phyloP scores from a whole-genome alignment of 2,329 filamentous ascomycete genomes.

The Penicillium sp. region DNA sequence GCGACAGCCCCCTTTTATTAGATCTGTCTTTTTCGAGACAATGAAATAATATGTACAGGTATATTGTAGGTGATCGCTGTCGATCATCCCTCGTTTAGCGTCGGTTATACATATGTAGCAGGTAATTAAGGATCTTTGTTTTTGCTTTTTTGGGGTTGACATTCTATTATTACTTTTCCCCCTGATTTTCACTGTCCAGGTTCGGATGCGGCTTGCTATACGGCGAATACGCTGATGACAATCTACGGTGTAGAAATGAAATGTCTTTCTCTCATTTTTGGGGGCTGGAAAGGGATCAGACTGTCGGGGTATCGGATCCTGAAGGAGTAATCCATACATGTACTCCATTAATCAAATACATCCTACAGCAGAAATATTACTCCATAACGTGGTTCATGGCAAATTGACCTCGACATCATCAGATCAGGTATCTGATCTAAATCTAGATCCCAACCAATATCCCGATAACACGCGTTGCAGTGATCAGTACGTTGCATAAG shows the following conservation, averaged over 20 bases:
- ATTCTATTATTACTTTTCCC: constrained; percentile 2
- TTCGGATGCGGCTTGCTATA: background rate
- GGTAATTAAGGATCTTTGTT: background rate
- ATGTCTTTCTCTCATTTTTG: background rate
- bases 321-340: background rate
- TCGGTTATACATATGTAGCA: constrained; percentile 7
- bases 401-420: background rate
- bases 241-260: background rate
- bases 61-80: constrained; percentile 4
- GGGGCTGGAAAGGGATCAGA: background rate
- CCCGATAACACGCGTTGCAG: background rate
- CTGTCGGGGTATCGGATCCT: background rate
- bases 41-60: background rate
- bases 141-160: background rate
- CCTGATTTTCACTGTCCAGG: constrained; percentile 2
- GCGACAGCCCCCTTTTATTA: background rate
- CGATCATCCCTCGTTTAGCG: constrained; percentile 10
- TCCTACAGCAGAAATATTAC: too few relatives aligned
- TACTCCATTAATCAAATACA: background rate
- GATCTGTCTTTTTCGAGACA: background rate
- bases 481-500: background rate
- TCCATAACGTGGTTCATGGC: background rate
- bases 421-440: constrained; percentile 2
- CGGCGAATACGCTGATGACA: background rate
- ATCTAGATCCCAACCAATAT: constrained; percentile 2